Conservation (phyloP, 2,329 filamentous ascomycete species). For the Pleurostoma richardsiae region DNA sequence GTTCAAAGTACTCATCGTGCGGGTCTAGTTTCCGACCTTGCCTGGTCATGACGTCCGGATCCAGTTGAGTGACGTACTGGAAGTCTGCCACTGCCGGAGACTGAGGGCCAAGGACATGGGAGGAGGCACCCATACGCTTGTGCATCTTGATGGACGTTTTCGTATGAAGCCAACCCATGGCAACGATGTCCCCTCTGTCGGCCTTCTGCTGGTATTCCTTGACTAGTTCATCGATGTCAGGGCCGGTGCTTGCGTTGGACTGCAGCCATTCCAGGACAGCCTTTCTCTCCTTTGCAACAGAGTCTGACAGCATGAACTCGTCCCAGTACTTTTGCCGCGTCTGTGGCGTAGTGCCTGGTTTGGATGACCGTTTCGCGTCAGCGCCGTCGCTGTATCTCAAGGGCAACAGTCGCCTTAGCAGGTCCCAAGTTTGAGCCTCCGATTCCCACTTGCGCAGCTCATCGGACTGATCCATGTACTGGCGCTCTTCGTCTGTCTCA, state of each 20-base stretch:
- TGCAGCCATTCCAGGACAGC: constrained; percentile 84
- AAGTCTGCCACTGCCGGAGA: constrained; percentile 51
- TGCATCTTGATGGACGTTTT: constrained; percentile 83
- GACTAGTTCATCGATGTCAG: constrained; percentile 71
- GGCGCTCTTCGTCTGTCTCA: constrained; percentile 32
- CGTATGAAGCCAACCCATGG: constrained; percentile 89
- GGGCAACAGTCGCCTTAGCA: constrained; percentile 70
- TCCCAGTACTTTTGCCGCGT: constrained; percentile 48
- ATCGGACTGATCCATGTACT: constrained; percentile 20
- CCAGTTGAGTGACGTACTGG: constrained; percentile 74
- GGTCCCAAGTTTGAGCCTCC: constrained; percentile 87
- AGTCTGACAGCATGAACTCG: constrained; percentile 69
- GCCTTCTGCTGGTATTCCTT: constrained; percentile 71
- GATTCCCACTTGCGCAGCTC: constrained; percentile 65
- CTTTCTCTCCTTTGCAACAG: constrained; percentile 70
- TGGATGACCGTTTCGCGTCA: constrained; percentile 21
- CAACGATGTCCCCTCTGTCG: constrained; percentile 75
- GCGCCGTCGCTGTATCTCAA: constrained; percentile 53
- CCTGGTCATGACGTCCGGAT: constrained; percentile 82
- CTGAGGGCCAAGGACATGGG: constrained; percentile 59
- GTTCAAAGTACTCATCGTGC: constrained; percentile 84
- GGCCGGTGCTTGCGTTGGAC: constrained; percentile 63
- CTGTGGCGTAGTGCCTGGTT: constrained; percentile 16
- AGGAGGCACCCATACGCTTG: constrained; percentile 71
- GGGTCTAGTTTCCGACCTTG: constrained; percentile 73